phyloP scores from a whole-genome alignment of 768 basidiomycete genomes.

The Hemileccinum impolitum region DNA sequence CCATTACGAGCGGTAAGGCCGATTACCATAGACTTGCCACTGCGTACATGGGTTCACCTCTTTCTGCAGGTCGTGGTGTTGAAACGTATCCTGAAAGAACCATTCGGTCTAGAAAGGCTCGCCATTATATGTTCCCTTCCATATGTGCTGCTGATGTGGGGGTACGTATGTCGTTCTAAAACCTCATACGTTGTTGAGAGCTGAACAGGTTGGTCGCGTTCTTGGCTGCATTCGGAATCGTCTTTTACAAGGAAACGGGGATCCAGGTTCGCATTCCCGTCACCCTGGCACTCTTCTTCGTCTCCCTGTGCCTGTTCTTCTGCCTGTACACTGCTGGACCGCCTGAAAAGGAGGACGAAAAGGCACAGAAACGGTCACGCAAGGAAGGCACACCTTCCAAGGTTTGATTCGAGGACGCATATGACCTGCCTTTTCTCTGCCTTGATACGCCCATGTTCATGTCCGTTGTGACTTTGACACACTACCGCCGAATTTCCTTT shows the following conservation, averaged over 20 bases:
- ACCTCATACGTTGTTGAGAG: background rate
- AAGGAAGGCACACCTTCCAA: background rate
- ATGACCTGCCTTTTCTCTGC: background rate
- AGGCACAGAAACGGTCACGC: background rate
- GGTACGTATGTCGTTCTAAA: constrained; percentile 21
- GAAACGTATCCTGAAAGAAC: constrained; percentile 24
- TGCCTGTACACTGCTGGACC: constrained; percentile 27
- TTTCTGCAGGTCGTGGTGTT: constrained; percentile 21
- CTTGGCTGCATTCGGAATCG: constrained; percentile 27
- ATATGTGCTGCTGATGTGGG: constrained; percentile 39
- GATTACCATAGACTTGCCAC: background rate
- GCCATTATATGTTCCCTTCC: constrained; percentile 41
- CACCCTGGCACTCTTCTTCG: constrained; percentile 21
- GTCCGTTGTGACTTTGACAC: background rate
- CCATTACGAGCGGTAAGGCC: constrained; percentile 26
- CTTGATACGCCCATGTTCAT: background rate
- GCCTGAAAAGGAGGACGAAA: constrained; percentile 14
- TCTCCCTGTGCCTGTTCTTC: constrained; percentile 26
- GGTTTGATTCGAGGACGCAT: background rate
- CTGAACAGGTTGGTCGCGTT: constrained; percentile 34
- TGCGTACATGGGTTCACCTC: background rate
- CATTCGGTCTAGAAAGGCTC: constrained; percentile 34
- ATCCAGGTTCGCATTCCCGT: constrained; percentile 26
- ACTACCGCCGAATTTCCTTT: background rate
- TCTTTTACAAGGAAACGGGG: constrained; percentile 28